Conservation (phyloP, 2,329 filamentous ascomycete species). For the Colletotrichum viniferum region DNA sequence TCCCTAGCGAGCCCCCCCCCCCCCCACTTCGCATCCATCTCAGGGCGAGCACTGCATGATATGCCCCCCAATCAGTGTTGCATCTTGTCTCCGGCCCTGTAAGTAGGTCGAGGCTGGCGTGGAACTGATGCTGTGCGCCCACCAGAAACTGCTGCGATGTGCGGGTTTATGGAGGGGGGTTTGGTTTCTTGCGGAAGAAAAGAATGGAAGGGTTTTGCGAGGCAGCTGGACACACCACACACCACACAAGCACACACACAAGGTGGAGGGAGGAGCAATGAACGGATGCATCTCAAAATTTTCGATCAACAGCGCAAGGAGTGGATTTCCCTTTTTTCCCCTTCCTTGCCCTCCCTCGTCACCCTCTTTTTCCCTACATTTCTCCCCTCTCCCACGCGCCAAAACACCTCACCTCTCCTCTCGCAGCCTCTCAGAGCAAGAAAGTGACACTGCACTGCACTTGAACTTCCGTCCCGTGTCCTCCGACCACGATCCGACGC, state of each 20-base stretch:
- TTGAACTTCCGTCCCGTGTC: not conserved
- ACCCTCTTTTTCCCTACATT: not conserved
- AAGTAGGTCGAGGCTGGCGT: not conserved
- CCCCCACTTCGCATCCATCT: slow-evolving; percentile 1
- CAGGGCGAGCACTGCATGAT: not conserved
- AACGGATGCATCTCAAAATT: slow-evolving; percentile 18
- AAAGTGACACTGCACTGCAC: not conserved
- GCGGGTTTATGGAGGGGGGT: not conserved
- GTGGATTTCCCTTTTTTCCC: not conserved
- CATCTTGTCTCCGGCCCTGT: not conserved
- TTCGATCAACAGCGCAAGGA: slow-evolving; percentile 9
- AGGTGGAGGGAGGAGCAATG: not conserved
- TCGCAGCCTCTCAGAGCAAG: not conserved
- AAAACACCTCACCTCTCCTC: not conserved
- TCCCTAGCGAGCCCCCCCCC: not conserved
- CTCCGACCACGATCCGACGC: not conserved
- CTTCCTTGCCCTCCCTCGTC: not conserved
- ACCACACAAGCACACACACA: not conserved
- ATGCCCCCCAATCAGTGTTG: slow-evolving; percentile 8
- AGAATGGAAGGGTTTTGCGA: not conserved
- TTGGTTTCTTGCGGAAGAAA: not conserved
- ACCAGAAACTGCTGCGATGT: not conserved
- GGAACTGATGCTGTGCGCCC: slow-evolving; percentile 3
- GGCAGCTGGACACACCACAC: not conserved
- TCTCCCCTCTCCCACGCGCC: not conserved